Base-by-base conservation (phyloP, 495 filamentous ascomycete species). In the Hypoxylon intermedium region DNA sequence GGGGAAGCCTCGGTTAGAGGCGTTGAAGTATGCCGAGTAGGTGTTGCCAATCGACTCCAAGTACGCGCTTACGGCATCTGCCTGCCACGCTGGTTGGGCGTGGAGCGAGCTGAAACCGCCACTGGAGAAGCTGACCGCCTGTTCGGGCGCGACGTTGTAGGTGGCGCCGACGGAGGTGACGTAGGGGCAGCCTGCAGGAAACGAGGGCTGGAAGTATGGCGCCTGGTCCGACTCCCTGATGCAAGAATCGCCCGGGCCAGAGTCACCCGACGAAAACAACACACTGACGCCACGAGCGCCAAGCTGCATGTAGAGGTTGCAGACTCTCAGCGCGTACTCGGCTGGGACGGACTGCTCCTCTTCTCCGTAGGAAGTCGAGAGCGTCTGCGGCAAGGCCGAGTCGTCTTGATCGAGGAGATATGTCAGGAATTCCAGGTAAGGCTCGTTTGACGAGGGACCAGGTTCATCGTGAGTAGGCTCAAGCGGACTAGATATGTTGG, bases 301-400 rank as follows among this genome's bases (percentile, higher is more conserved):
- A 3, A 92, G 81, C 65, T 88, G 81, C 37, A 83, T 82, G 70
- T 82, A 85, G 33, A 87, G 68, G 62, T 86, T 83, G 76, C 90
- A 92, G 7, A 89, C 83, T 28, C 73, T 77, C 11, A 76, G 72
- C 19, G 87, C 84, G 65, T 91, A 93, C 1, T 77, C 65, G 18
- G 73, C 70, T 0, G 91, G 91, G 0, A 91, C 83, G 28, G 77
- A 78, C 56, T 84, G 70, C 70, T 93, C 90, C 36, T 90, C 83
- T 53, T 92, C 89, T 21, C 87, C 89, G 67, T 93, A 93, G 0
- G 85, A 89, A 51, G 83, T 89, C 12, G 87, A 85, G 54, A 92
- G 81, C 4, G 87, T 84, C 58, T 88, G 84, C 1, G 89, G 90
- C 0, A 93, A 74, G n/a, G 84, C 76, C 7, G 42, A 45, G 62